A percentile compares a stretch with the other conserved stretches of the same genome.
Evolutionary conservation across 306 rosid species (phyloP).

Genomic region (Cicer arietinum): DNA sequence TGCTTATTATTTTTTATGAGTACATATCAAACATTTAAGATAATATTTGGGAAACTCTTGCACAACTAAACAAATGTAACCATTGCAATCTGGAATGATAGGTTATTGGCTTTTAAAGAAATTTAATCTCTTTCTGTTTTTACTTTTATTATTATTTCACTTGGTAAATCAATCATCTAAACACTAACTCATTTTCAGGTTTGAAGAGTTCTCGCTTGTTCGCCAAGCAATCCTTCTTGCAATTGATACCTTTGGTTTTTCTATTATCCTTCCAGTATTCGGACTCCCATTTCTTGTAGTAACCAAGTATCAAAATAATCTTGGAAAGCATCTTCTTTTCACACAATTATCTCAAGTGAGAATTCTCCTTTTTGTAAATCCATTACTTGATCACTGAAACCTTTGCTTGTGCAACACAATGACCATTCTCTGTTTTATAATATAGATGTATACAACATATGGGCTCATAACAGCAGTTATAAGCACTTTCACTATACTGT

Average conservation of each 20-base stretch:
- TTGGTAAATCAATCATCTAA: slow-evolving; percentile 32
- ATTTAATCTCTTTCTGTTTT: not conserved
- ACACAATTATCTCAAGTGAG: slow-evolving; percentile 75
- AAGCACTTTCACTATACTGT: slow-evolving; percentile 71
- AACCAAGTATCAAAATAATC: slow-evolving; percentile 44
- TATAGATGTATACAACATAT: slow-evolving; percentile 73
- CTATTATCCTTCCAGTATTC: slow-evolving; percentile 84
- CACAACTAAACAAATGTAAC: slow-evolving; percentile 6
- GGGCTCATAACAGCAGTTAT: slow-evolving; percentile 73
- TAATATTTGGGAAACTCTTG: slow-evolving; percentile 20
- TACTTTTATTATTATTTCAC: slow-evolving; percentile 25
- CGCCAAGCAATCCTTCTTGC: slow-evolving; percentile 92
- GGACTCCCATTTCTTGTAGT: slow-evolving; percentile 86
- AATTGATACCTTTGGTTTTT: slow-evolving; percentile 87
- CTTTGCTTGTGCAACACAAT: slow-evolving; percentile 27
- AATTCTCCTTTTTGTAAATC: slow-evolving; percentile 38
- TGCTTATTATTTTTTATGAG: slow-evolving; percentile 9
- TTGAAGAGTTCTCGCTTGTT: slow-evolving; percentile 79
- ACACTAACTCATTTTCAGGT: slow-evolving; percentile 63
- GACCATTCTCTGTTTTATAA: slow-evolving; percentile 36
- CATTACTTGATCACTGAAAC: slow-evolving; percentile 37
- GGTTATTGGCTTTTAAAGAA: slow-evolving; percentile 32
- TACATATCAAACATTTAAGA: slow-evolving; percentile 27
- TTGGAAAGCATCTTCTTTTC: slow-evolving; percentile 52
- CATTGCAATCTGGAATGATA: slow-evolving; percentile 19